A percentile compares a stretch with the other conserved stretches of the same genome.
These are phyloP conservation scores for Aspergillus steynii DNA, from an alignment of 495 filamentous ascomycete genomes.

Conservation along the genomic window DNA sequence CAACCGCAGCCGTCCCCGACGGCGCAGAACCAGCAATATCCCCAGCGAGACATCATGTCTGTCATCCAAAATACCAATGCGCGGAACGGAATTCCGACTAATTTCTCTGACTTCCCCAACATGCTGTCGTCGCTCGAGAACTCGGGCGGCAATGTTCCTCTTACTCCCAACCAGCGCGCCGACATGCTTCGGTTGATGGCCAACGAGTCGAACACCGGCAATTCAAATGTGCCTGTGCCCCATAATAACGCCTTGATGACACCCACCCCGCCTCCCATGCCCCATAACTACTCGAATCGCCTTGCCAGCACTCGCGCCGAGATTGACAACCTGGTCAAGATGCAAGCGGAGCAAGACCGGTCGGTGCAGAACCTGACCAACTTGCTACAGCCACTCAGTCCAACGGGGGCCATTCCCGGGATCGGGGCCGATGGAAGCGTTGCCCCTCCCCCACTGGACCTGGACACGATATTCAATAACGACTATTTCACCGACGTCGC, in stretches of 20 bases:
- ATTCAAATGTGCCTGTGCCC: slow-evolving; percentile 26
- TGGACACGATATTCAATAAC: slow-evolving; percentile 69
- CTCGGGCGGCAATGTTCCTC: slow-evolving; percentile 59
- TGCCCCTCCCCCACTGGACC: slow-evolving; percentile 52
- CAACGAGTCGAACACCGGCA: slow-evolving; percentile 39
- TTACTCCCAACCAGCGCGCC: slow-evolving; percentile 75
- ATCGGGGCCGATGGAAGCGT: slow-evolving; percentile 49
- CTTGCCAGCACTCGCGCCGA: slow-evolving; percentile 67
- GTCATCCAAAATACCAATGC: slow-evolving; percentile 81
- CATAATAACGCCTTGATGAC: slow-evolving; percentile 59
- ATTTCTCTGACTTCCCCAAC: slow-evolving; percentile 67
- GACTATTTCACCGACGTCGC: slow-evolving; percentile 58
- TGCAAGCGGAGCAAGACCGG: slow-evolving; percentile 70
- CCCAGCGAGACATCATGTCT: slow-evolving; percentile 80
- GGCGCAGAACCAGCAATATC: slow-evolving; percentile 27
- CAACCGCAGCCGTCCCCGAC: neutral
- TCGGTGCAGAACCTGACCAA: slow-evolving; percentile 71
- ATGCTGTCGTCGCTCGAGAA: slow-evolving; percentile 72
- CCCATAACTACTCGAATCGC: slow-evolving; percentile 49
- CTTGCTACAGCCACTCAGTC: slow-evolving; percentile 73
- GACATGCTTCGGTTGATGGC: slow-evolving; percentile 81
- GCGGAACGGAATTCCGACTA: slow-evolving; percentile 48
- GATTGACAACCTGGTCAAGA: slow-evolving; percentile 69
- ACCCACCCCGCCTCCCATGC: slow-evolving; percentile 60
- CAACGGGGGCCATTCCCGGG: slow-evolving; percentile 77